Percentiles rank a stretch among this genome's conserved stretches.
phyloP scores from a whole-genome alignment of 148 eudicot species.

The Salicornia ramosissima region DNA sequence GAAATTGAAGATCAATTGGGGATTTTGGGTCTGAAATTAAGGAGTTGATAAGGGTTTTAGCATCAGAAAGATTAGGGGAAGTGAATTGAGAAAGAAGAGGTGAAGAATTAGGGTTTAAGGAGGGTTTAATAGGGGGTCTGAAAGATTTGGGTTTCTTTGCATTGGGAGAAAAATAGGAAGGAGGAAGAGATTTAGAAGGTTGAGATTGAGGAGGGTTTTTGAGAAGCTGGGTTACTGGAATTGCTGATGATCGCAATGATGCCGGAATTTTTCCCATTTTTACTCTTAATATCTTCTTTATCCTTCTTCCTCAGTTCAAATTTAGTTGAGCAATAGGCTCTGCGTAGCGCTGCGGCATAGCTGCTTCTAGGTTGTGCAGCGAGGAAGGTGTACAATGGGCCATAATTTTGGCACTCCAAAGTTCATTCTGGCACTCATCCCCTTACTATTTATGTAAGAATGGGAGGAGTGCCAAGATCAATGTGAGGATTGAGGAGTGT shows the following conservation, averaged over 20 bases:
- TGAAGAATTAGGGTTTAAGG: conserved; percentile 16
- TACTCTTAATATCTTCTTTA: not conserved
- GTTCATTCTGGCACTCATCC: too few relatives aligned
- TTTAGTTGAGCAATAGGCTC: not conserved
- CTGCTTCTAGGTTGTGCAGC: too few relatives aligned
- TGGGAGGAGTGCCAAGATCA: too few relatives aligned
- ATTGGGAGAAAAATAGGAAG: conserved; percentile 1
- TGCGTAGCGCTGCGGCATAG: too few relatives aligned
- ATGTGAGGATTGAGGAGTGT: too few relatives aligned
- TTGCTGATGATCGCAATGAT: conserved; percentile 26
- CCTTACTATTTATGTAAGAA: too few relatives aligned
- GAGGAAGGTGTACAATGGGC: too few relatives aligned
- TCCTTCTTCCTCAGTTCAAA: not conserved
- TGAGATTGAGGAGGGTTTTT: conserved; percentile 19
- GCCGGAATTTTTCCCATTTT: conserved; percentile 49
- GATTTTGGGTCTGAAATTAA: conserved; percentile 31
- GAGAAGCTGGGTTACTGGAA: conserved; percentile 25
- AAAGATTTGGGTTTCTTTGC: not conserved
- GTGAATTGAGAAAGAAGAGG: conserved; percentile 28
- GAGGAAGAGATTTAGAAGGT: conserved; percentile 14
- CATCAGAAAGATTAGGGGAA: conserved; percentile 46
- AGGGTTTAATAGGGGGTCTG: conserved; percentile 14
- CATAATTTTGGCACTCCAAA: too few relatives aligned
- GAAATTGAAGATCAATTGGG: conserved; percentile 35
- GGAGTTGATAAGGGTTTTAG: conserved; percentile 47